Conservation (phyloP, 371 early-diverging fungal species). For the Blastocladiella emersonii region DNA sequence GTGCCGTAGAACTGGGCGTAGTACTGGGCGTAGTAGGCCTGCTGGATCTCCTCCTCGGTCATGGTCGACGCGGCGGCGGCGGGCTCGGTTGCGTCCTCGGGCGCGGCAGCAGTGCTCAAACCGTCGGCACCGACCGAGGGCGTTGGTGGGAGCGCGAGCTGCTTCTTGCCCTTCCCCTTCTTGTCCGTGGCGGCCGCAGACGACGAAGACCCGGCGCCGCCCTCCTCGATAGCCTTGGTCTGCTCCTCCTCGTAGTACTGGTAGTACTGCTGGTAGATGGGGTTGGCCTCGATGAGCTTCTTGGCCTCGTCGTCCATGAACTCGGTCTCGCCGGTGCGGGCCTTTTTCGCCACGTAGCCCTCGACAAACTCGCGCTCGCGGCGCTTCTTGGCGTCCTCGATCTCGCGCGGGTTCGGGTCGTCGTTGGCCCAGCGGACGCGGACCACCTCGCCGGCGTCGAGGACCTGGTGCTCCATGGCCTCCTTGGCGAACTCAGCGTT, state of each 20-base stretch:
- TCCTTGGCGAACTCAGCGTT: conserved; percentile 81
- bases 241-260: not conserved
- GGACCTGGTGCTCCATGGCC: conserved; percentile 69
- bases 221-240: no score
- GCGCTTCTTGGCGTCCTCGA: conserved; percentile 31
- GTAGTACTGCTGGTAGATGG: not conserved
- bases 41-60: not conserved
- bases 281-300: not conserved
- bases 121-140: no score
- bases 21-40: not conserved
- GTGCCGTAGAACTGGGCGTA: not conserved
- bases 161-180: no score
- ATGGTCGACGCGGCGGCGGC: no score
- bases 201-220: no score
- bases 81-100: no score
- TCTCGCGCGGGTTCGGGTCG: conserved; percentile 55
- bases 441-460: conserved; percentile 38
- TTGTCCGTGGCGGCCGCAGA: no score
- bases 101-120: no score
- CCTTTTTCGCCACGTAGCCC: conserved; percentile 1
- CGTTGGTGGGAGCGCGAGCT: no score
- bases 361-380: conserved; percentile 5
- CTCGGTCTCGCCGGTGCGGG: not conserved
- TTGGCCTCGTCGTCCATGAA: not conserved
- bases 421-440: conserved; percentile 20